These are phyloP conservation scores for Ogataea methylovora DNA, from an alignment of 805 yeast species.

Conservation along the genomic window DNA sequence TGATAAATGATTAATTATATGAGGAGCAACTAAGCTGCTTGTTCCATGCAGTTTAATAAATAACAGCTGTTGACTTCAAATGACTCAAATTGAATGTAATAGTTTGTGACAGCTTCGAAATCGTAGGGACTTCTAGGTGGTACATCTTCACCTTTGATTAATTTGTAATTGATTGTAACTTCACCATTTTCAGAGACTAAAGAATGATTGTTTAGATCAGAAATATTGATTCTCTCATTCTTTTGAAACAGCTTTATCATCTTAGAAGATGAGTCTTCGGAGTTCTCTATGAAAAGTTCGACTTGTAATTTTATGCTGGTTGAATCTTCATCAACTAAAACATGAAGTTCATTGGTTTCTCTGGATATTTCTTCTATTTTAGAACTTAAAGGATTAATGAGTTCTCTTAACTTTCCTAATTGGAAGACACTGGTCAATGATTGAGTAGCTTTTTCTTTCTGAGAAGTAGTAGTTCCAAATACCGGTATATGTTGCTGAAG, in stretches of 20 bases:
- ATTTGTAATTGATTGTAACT: constrained; percentile 8
- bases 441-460: neutral
- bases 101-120: constrained; percentile 15
- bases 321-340: constrained; percentile 20
- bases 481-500: neutral
- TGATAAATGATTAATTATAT: too few relatives aligned
- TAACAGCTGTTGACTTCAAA: constrained; percentile 16
- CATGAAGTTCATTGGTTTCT: constrained; percentile 3
- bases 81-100: constrained; percentile 12
- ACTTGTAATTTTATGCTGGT: constrained; percentile 13
- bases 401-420: constrained; percentile 12
- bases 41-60: constrained; percentile 10
- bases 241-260: constrained; percentile 3
- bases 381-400: constrained; percentile 13
- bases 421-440: constrained; percentile 7
- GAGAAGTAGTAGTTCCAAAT: neutral
- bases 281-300: constrained; percentile 9
- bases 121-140: constrained; percentile 21
- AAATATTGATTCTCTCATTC: neutral
- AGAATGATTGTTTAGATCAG: neutral
- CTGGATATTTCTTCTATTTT: neutral
- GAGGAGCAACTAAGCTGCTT: too few relatives aligned
- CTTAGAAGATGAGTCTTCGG: neutral
- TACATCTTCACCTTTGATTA: constrained; percentile 16
- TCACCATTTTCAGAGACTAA: constrained; percentile 3